phyloP scores from a whole-genome alignment of 139 green algal genomes.

The Haematococcus lacustris region DNA sequence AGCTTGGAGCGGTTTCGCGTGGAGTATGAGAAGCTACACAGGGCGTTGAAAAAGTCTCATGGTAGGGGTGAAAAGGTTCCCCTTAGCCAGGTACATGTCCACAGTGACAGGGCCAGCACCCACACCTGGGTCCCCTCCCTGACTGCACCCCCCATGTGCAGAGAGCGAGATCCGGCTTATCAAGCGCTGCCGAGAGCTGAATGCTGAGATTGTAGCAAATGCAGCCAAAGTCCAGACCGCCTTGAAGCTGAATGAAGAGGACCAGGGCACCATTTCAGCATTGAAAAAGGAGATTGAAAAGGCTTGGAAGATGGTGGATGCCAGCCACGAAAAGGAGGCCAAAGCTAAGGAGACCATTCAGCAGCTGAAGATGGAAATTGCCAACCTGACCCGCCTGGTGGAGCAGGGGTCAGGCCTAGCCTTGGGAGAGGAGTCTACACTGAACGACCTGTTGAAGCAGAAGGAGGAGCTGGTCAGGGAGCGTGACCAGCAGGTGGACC shows the following conservation, averaged over 20 bases:
- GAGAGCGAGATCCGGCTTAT: conserved; percentile 80
- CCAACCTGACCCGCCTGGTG: conserved; percentile 72
- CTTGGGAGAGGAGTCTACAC: conserved; percentile 67
- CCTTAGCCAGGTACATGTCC: too few relatives aligned
- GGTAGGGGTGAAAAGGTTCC: too few relatives aligned
- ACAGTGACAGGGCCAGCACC: too few relatives aligned
- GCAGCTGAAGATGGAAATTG: conserved; percentile 79
- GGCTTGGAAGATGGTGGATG: conserved; percentile 84
- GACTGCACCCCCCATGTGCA: too few relatives aligned
- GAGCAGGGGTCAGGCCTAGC: conserved; percentile 73
- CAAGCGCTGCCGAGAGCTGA: conserved; percentile 83
- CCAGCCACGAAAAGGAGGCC: conserved; percentile 82
- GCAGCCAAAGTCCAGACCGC: conserved; percentile 84
- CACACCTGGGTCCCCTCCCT: too few relatives aligned
- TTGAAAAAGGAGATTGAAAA: conserved; percentile 93
- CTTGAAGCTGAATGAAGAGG: conserved; percentile 85
- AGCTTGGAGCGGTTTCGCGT: conserved; percentile 69
- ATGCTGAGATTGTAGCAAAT: conserved; percentile 80
- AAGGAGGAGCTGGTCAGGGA: conserved; percentile 75
- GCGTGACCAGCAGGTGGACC: conserved; percentile 74
- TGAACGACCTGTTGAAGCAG: conserved; percentile 70
- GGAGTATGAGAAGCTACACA: conserved; percentile 88
- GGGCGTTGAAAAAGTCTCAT: conserved; percentile 79
- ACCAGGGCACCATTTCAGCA: conserved; percentile 73
- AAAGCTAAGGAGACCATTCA: conserved; percentile 77